phyloP scores from a whole-genome alignment of 2,329 filamentous ascomycete genomes.

The Arachnomyces sp. region DNA sequence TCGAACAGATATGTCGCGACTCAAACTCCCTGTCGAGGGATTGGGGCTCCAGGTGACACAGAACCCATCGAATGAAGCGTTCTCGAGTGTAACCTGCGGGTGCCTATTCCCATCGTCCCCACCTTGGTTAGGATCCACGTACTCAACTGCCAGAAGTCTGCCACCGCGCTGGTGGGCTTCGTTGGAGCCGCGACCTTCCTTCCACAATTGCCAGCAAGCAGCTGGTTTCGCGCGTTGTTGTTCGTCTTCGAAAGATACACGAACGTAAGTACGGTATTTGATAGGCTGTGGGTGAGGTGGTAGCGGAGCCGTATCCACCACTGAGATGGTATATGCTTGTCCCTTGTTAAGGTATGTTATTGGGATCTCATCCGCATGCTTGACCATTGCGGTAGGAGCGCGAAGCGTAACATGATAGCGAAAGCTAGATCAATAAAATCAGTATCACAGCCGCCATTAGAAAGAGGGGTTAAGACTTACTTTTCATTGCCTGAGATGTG shows the following conservation, averaged over 20 bases:
- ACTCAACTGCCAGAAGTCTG: constrained; percentile 89
- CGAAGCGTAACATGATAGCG: constrained; percentile 85
- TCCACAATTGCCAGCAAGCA: constrained; percentile 86
- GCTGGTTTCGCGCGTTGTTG: constrained; percentile 78
- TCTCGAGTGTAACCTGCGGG: constrained; percentile 60
- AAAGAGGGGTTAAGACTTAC: constrained; percentile 26
- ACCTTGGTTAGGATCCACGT: constrained; percentile 56
- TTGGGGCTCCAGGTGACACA: constrained; percentile 81
- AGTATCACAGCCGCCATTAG: not conserved
- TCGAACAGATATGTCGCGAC: constrained; percentile 65
- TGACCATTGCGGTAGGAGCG: constrained; percentile 89
- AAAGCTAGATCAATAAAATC: constrained; percentile 7
- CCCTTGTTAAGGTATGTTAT: constrained; percentile 98
- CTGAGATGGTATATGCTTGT: constrained; percentile 80
- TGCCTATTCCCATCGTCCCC: constrained; percentile 57
- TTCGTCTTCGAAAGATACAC: constrained; percentile 96
- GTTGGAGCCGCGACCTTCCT: constrained; percentile 89
- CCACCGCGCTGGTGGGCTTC: constrained; percentile 91
- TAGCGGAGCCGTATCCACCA: constrained; percentile 65
- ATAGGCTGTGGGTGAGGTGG: constrained; percentile 52
- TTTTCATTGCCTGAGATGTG: constrained; percentile 44
- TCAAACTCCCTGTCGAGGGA: constrained; percentile 43
- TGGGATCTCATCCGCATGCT: constrained; percentile 79
- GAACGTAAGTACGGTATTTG: constrained; percentile 80
- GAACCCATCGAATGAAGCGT: constrained; percentile 85